Conservation (phyloP, 2,329 filamentous ascomycete genomes). For the Alternaria arborescens region DNA sequence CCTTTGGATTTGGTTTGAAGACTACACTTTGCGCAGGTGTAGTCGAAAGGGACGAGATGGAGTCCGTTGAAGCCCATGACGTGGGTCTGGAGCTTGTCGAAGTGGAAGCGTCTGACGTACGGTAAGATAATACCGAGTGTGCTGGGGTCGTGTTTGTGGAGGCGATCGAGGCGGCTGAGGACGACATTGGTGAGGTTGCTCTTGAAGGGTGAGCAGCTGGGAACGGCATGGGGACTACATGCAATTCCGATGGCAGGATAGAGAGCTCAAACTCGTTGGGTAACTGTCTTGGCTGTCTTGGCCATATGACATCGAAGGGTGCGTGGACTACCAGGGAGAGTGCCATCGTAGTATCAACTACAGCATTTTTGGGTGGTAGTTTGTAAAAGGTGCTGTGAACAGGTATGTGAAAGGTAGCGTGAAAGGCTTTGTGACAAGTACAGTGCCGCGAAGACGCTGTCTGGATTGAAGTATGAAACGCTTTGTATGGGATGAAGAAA, state of each 20-base stretch:
- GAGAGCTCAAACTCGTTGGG: background rate
- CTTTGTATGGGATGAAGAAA: background rate
- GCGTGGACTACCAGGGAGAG: background rate
- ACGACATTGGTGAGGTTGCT: background rate
- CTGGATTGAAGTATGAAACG: background rate
- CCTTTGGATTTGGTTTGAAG: background rate
- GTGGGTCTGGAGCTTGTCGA: background rate
- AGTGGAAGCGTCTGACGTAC: background rate
- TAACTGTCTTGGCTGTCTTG: background rate
- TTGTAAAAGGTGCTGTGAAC: background rate
- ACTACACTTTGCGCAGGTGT: background rate
- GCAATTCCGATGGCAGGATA: background rate
- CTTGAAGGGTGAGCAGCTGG: background rate
- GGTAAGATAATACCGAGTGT: background rate
- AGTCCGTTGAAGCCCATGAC: background rate
- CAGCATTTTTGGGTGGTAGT: background rate
- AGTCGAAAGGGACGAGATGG: background rate
- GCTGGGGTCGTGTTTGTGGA: background rate
- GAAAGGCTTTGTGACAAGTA: background rate
- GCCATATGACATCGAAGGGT: background rate
- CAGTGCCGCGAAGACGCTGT: background rate
- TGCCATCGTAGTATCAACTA: background rate
- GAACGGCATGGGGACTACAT: background rate
- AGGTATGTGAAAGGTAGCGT: background rate
- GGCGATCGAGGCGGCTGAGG: background rate